Evolutionary conservation across 345 rosid species (phyloP), one percentile per base, ranked within the genome.

Genomic region (Bretschneidera sinensis): DNA sequence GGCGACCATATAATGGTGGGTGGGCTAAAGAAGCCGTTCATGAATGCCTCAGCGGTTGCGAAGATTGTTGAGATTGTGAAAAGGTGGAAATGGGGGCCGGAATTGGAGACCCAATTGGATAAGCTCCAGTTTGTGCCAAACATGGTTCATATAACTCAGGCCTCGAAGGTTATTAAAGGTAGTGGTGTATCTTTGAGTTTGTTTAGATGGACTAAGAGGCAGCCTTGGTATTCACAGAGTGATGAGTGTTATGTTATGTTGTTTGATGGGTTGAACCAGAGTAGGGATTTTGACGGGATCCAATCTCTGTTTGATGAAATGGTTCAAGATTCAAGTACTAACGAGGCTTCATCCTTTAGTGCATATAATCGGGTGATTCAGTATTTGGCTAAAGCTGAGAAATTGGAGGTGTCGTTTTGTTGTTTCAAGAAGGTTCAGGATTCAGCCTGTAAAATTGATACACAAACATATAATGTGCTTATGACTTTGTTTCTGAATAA

Each of bases 41-140:
- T 79, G 76, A 91, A 88, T 72, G 79, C 89, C 59, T 85, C 88
- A 20, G 88, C 92, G 0, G 97, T 91, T 35, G 85, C 96, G 0
- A 90, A 94, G 85, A 82, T 90, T 60, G 92, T 88, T 60, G 99
- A 94, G 74, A 79, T 88, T 67, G 91, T 86, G 50, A 85, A 80
- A 79, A 79, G 97, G 76, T 94, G 99, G 97, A 91, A 81, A 76
- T 94, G 99, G 99, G 99, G 99, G n/a, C 97, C 92, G 0, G 96
- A 90, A 74, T 67, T 94, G 59, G 99, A 94, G 76, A 83, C 75
- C 22, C 97, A 94, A 2, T 71, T 94, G 73, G 88, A 88, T 56
- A 88, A 79, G 66, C 79, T 94, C 48, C 99, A 88, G 64, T 94
- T 91, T 48, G 75, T 81, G 62, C 99, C 99, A 0, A 86, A 66